These are phyloP conservation scores for Cystobasidium ongulense DNA, from an alignment of 768 basidiomycete genomes.

Conservation along the genomic window DNA sequence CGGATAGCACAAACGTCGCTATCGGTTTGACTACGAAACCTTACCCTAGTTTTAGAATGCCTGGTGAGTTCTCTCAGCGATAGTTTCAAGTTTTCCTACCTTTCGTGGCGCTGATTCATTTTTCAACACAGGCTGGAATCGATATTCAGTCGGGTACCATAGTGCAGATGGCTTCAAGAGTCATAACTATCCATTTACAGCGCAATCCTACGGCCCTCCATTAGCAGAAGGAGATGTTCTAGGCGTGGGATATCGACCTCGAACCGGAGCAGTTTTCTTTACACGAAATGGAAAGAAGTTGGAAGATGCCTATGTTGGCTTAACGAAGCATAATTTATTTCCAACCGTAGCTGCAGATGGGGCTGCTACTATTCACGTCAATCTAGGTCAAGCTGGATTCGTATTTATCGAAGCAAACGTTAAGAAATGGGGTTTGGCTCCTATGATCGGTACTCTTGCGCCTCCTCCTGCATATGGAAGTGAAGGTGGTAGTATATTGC, in stretches of 20 bases:
- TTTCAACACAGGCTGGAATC: constrained; percentile 60
- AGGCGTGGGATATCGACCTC: constrained; percentile 89
- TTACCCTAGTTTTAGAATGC: constrained; percentile 82
- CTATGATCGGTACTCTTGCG: constrained; percentile 90
- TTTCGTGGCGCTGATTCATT: background rate
- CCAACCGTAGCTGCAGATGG: constrained; percentile 95
- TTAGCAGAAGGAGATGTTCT: constrained; percentile 92
- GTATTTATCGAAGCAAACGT: constrained; percentile 99
- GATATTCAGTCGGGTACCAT: constrained; percentile 86
- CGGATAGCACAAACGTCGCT: constrained; percentile 73
- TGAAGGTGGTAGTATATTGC: constrained; percentile 87
- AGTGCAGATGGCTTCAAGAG: constrained; percentile 87
- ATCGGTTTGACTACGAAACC: constrained; percentile 95
- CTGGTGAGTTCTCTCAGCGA: constrained; percentile 37
- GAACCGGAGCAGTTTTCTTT: constrained; percentile 97
- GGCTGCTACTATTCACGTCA: constrained; percentile 91
- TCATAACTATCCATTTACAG: constrained; percentile 90
- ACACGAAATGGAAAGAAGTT: constrained; percentile 94
- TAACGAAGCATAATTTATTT: constrained; percentile 87
- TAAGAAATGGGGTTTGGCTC: constrained; percentile 98
- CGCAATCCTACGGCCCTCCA: constrained; percentile 67
- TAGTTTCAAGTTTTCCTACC: background rate
- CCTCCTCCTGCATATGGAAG: constrained; percentile 97
- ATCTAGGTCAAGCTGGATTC: constrained; percentile 94
- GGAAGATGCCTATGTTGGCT: constrained; percentile 87